A percentile compares a stretch with the other conserved stretches of the same genome.
phyloP scores from a whole-genome alignment of 2,329 filamentous ascomycete genomes.

The Cyclaneusma minus region DNA sequence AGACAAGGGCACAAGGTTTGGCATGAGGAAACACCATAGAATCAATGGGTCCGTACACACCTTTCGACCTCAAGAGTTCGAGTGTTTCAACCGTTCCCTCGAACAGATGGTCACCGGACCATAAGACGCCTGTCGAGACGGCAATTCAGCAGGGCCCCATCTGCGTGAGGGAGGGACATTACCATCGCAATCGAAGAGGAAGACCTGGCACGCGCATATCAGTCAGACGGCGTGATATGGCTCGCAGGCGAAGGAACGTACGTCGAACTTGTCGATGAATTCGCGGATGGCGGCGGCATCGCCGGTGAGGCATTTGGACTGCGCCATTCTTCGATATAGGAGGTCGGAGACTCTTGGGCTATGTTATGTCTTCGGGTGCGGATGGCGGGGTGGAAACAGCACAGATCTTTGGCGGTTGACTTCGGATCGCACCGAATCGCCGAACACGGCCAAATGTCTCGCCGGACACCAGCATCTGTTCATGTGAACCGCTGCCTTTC shows the following conservation, averaged over 20 bases:
- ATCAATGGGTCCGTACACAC: slow-evolving; percentile 27
- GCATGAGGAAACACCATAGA: slow-evolving; percentile 4
- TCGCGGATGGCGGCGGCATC: slow-evolving; percentile 61
- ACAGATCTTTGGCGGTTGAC: no score
- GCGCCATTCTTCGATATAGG: neutral
- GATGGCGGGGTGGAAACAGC: no score
- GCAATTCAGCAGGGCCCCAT: slow-evolving; percentile 7
- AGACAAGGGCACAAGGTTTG: slow-evolving; percentile 3
- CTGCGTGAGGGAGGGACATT: slow-evolving; percentile 12
- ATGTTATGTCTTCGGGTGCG: no score
- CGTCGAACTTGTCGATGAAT: slow-evolving; percentile 86
- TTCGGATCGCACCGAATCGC: no score
- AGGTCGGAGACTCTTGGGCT: no score
- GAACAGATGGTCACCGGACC: slow-evolving; percentile 88
- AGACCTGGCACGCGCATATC: slow-evolving; percentile 41
- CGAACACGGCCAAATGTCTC: no score
- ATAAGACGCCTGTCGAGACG: slow-evolving; percentile 70
- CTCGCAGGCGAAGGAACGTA: slow-evolving; percentile 30
- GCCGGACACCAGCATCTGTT: no score
- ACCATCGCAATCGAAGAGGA: slow-evolving; percentile 97
- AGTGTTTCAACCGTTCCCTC: slow-evolving; percentile 75
- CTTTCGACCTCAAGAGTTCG: slow-evolving; percentile 65
- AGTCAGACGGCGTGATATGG: slow-evolving; percentile 12
- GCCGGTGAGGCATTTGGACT: slow-evolving; percentile 61
- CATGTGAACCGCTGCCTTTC: no score